Base-by-base conservation (phyloP, 257 asterid species). In the Penstemon barbatus region DNA sequence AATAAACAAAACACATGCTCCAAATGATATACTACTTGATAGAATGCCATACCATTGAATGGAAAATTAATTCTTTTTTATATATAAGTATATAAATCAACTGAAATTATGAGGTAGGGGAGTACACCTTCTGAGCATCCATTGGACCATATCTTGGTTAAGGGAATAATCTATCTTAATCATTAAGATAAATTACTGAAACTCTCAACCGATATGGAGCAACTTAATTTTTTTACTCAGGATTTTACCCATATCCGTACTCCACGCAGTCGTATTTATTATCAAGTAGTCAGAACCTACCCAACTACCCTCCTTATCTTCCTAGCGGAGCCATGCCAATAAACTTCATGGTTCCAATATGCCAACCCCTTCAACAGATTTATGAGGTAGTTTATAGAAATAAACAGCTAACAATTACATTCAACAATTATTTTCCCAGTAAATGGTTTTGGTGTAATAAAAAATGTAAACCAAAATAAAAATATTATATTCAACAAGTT, bases 121-220 rank as follows among this genome's bases (percentile, higher is more conserved):
- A 48, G 53, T 39, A 4, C 4, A 11, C 15, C 19, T 19, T 49
- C 43, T 48, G 68, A 39, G 33, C 57, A 41, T 61, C 49, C 53
- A 48, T 36, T 54, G 54, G 25, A 46, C 45, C 46, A 67, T 43
- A 66, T 37, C 56, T 64, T 57, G 13, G 37, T 42, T 51, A 15
- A 33, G 12, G 36, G 15, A 51, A 63, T 63, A 13, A 36, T 25
- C 61, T 36, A 67, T 25, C 44, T 65, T 46, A 70, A 53, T 55
- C 59, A 56, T 6, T 8, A n/a, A 50, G 63, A 49, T 44, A 15
- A 42, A 60, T 8, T 46, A 77, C 69, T 44, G 42, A 68, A 57
- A 38, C 73, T 36, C 25, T 38, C 62, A 69, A 60, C 74, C 49
- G 42, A 56, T 12, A 0, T 4, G 11, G 11, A 41, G 61, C 44